phyloP scores from a whole-genome alignment of 2,329 filamentous ascomycete genomes.

The Penicillium paneum region DNA sequence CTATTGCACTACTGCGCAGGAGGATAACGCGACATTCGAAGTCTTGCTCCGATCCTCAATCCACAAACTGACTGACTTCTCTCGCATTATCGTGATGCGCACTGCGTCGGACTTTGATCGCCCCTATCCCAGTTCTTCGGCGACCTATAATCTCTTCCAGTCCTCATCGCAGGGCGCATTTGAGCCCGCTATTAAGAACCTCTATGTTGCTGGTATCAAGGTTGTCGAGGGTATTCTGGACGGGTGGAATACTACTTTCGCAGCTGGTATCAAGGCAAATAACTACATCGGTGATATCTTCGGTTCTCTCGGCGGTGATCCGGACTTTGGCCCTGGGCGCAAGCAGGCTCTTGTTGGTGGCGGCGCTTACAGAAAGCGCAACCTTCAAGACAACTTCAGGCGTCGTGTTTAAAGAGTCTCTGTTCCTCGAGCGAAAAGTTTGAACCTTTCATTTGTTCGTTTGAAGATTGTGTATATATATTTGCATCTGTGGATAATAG shows the following conservation, averaged over 20 bases:
- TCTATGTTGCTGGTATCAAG: constrained; percentile 63
- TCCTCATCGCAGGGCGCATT: constrained; percentile 61
- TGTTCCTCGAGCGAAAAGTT: not conserved
- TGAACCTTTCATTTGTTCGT: not conserved
- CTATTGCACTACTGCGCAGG: constrained; percentile 70
- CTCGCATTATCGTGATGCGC: constrained; percentile 65
- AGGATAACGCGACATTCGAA: constrained; percentile 68
- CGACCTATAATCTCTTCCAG: constrained; percentile 59
- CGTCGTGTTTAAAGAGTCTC: constrained; percentile 8
- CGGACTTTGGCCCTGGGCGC: constrained; percentile 57
- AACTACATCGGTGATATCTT: constrained; percentile 73
- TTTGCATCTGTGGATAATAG: not conserved
- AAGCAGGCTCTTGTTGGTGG: constrained; percentile 18
- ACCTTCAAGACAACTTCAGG: not conserved
- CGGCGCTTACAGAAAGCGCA: constrained; percentile 23
- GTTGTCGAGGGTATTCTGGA: constrained; percentile 63
- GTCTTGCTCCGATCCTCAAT: constrained; percentile 60
- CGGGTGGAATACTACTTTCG: constrained; percentile 60
- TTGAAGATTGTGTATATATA: not conserved
- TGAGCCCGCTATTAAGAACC: constrained; percentile 60
- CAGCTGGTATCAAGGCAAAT: constrained; percentile 53
- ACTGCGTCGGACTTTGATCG: constrained; percentile 70
- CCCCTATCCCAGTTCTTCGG: constrained; percentile 56
- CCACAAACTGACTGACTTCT: constrained; percentile 61
- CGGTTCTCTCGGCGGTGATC: constrained; percentile 62